phyloP scores from a whole-genome alignment of 306 rosid species.

The Rosa lucieae region DNA sequence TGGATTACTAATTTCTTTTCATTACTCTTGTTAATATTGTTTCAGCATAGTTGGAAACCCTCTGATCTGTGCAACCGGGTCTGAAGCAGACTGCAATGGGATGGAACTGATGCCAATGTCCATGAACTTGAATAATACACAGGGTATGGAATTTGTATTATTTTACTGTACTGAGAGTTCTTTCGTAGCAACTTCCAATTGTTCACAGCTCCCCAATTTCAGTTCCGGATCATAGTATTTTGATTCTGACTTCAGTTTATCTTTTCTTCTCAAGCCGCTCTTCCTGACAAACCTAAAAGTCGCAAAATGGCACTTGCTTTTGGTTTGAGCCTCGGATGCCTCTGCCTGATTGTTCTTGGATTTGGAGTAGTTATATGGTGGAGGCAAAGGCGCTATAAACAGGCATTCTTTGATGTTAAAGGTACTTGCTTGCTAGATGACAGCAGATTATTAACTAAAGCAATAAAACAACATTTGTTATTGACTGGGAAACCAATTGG shows the following conservation, averaged over 20 bases:
- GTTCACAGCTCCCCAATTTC: not conserved
- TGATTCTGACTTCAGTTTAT: slow-evolving; percentile 33
- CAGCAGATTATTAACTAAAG: slow-evolving; percentile 4
- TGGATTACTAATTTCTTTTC: not conserved
- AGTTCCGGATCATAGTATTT: not conserved
- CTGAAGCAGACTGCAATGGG: slow-evolving; percentile 81
- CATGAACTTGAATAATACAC: slow-evolving; percentile 76
- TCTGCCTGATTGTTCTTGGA: slow-evolving; percentile 69
- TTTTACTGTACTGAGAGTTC: not conserved
- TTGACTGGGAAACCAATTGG: slow-evolving; percentile 2
- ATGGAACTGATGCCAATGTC: slow-evolving; percentile 81
- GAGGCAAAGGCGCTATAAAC: slow-evolving; percentile 75
- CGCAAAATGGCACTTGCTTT: slow-evolving; percentile 82
- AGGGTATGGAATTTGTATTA: slow-evolving; percentile 39
- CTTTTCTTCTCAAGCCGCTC: slow-evolving; percentile 52
- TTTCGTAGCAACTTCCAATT: not conserved
- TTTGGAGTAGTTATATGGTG: slow-evolving; percentile 79
- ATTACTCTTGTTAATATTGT: slow-evolving; percentile 4
- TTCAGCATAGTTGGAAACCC: slow-evolving; percentile 93
- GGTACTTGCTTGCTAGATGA: slow-evolving; percentile 39
- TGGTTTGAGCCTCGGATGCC: slow-evolving; percentile 84
- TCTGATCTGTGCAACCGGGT: slow-evolving; percentile 72
- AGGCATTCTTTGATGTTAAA: slow-evolving; percentile 79
- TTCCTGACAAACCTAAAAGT: slow-evolving; percentile 50
- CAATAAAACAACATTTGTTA: not conserved